Percentiles rank a stretch among this genome's conserved stretches.
phyloP scores from a whole-genome alignment of 1,139 yeast species.

The Yamadazyma spencermartinsiae region DNA sequence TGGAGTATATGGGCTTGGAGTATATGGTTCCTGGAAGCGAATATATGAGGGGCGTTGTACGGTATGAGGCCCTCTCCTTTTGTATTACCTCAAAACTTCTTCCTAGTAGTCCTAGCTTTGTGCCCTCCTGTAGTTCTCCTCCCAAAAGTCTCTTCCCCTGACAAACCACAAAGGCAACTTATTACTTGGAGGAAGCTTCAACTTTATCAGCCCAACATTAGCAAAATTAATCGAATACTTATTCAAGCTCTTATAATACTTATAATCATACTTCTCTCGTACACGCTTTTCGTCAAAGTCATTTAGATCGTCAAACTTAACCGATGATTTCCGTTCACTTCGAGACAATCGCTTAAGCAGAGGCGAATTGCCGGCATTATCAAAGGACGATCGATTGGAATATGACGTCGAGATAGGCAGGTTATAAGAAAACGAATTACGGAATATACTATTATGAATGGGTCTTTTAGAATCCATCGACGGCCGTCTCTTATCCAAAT shows the following conservation, averaged over 20 bases:
- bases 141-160: constrained; percentile 65
- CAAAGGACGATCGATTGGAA: constrained; percentile 23
- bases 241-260: constrained; percentile 38
- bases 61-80: background rate
- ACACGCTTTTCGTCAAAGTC: constrained; percentile 23
- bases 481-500: constrained; percentile 33
- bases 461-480: constrained; percentile 35
- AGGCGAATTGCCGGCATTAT: constrained; percentile 14
- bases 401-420: constrained; percentile 19
- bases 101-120: too few species aligned
- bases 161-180: constrained; percentile 74
- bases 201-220: constrained; percentile 39
- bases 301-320: constrained; percentile 14
- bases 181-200: constrained; percentile 61
- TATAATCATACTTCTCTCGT: constrained; percentile 30
- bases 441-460: constrained; percentile 26
- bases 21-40: background rate
- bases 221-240: constrained; percentile 32
- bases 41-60: too few species aligned
- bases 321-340: constrained; percentile 10
- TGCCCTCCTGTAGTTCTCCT: constrained; percentile 21
- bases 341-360: constrained; percentile 10
- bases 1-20: too few species aligned
- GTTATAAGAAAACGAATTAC: constrained; percentile 19
- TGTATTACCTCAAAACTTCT: background rate